Evolutionary conservation across 352 stramenopile genomes (phyloP), one percentile per base, ranked within the genome.

Genomic region (Globisporangium barbulae): DNA sequence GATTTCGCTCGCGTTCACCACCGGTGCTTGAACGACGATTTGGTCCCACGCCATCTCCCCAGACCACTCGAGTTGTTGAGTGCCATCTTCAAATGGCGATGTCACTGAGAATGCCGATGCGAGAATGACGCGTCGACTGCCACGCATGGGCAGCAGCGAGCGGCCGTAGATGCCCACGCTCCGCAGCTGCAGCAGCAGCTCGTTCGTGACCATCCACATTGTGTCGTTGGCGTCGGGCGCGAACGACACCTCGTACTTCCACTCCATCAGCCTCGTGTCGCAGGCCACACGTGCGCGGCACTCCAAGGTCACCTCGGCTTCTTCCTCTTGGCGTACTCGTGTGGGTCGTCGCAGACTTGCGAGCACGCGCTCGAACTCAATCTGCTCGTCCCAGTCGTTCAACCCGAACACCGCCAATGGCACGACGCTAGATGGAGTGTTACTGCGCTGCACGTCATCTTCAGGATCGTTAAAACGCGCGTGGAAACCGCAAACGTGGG

Each of bases 401-500:
- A 87, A 13, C 0, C 78, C 78, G 39, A 78, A 86, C 48, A 86
- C 76, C 28, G 88, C 60, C 52, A 88, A 35, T 1, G 65, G 53
- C 25, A 90, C 59, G 41, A n/a, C 67, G 22, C 25, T 62, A 1
- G 9, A 10, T n/a, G 10, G 25, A 39, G 19, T 25, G 13, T n/a
- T 25, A 6, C 59, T 65, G 28, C 19, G 7, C 52, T 67, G 44
- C 48, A 33, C 10, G 30, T 15, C 10, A 25, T 33, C 19, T 21
- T 42, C 44, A 3, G 31, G 3, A 33, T 53, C 22, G 4, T 28
- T 22, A 19, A 68, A 63, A 2, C 22, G 19, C 39, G 28, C 45
- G 3, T 61, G 22, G 49, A 69, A 69, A 1, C 41, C 30, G 2
- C 17, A n/a, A 15, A 44, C 30, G 30, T 59, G 31, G 25, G 41